Evolutionary conservation across 2,329 filamentous ascomycete genomes (phyloP).

Genomic region (Fusarium sp.): DNA sequence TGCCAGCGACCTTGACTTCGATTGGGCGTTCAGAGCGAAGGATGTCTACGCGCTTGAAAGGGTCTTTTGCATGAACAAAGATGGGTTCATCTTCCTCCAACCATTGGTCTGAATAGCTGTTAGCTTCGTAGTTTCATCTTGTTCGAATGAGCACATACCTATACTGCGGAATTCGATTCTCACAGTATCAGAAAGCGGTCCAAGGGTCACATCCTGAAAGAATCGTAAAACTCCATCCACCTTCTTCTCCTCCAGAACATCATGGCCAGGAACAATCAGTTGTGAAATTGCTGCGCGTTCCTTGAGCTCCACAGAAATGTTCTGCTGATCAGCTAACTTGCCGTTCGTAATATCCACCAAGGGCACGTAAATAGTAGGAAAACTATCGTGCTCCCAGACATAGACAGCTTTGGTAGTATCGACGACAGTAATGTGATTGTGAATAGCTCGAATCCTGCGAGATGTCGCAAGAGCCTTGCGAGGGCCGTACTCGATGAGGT

Average conservation of each 20-base stretch:
- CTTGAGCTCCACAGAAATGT: conserved; percentile 44
- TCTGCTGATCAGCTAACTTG: conserved; percentile 44
- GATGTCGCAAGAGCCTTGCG: conserved; percentile 36
- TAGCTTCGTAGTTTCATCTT: background rate
- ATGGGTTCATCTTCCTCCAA: conserved; percentile 70
- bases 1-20: conserved; percentile 61
- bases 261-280: conserved; percentile 46
- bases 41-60: conserved; percentile 73
- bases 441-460: conserved; percentile 52
- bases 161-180: conserved; percentile 53
- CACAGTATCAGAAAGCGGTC: conserved; percentile 50
- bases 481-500: conserved; percentile 35
- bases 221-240: conserved; percentile 56
- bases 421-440: conserved; percentile 50
- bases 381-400: conserved; percentile 62
- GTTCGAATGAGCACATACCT: conserved; percentile 38
- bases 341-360: conserved; percentile 47
- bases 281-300: conserved; percentile 48
- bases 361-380: conserved; percentile 61
- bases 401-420: conserved; percentile 54
- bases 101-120: conserved; percentile 51
- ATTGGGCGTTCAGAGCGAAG: conserved; percentile 66
- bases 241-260: conserved; percentile 41
- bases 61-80: conserved; percentile 74
- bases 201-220: conserved; percentile 52